Evolutionary conservation across 352 stramenopile genomes (phyloP), one percentile per base, ranked within the genome.

Genomic region (Globisporangium middletonii): DNA sequence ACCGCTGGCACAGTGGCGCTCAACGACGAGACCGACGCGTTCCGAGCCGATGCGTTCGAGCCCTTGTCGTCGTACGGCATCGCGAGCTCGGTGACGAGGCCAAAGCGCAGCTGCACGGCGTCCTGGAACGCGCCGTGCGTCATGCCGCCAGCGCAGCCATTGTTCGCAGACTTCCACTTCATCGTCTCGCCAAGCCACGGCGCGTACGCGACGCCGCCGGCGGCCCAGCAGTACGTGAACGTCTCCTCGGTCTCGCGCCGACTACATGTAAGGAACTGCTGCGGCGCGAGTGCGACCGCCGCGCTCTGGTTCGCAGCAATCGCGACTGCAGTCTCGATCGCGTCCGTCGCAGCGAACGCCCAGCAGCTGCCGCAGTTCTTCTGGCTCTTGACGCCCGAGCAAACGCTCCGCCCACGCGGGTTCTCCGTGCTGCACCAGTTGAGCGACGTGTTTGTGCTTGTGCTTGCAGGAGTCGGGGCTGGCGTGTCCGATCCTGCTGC

Each of bases 121-220:
- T 91, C 81, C 43, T 80, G 76, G 55, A 91, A 86, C n/a, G 78
- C 81, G 5, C 79, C 79, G 57, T 91, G 81, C 16, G 81, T 91
- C 81, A 91, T 91, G 23, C 81, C 81, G 55, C 81, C 81, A 16
- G 86, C 75, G 35, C 81, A 91, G 12, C 75, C 78, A n/a, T 87
- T 59, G 66, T 91, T 91, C 46, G 63, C 59, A 6, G 78, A 88
- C 58, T 86, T 74, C 81, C 81, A 91, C 53, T 73, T 84, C 51
- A 89, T 87, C 42, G 68, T 67, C 16, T 71, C 65, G 16, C 75
- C 54, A 41, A 91, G 66, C 81, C 81, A 91, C 6, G 69, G 60
- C 3, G 73, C 74, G 0, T 23, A 54, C 12, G 33, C 35, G 16
- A 19, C 3, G 35, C 55, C 26, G 8, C 13, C 37, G 5, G 16